These are phyloP conservation scores for Botryotinia calthae DNA, from an alignment of 2,329 filamentous ascomycete genomes.

Conservation along the genomic window DNA sequence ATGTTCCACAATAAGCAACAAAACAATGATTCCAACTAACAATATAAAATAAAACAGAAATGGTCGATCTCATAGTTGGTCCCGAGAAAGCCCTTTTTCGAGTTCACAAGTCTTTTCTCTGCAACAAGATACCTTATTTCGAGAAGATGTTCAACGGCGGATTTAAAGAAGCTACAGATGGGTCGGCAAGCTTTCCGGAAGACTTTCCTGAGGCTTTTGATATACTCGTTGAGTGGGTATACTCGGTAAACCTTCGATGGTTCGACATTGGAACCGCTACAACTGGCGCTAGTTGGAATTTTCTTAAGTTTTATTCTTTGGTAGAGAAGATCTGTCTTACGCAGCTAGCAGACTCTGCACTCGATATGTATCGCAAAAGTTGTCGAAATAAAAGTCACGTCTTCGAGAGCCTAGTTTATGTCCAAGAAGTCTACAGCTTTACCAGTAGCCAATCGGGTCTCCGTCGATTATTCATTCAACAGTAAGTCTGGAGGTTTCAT, in stretches of 20 bases:
- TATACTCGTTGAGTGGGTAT: conserved; percentile 3
- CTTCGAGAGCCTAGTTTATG: too few species aligned
- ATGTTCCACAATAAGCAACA: not conserved
- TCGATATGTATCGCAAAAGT: too few species aligned
- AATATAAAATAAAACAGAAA: not conserved
- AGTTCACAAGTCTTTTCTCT: not conserved
- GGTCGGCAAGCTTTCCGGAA: conserved; percentile 12
- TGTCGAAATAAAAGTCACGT: too few species aligned
- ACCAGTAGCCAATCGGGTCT: too few species aligned
- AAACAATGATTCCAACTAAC: not conserved
- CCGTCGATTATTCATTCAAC: too few species aligned
- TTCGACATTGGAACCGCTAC: too few species aligned
- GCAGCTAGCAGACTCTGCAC: too few species aligned
- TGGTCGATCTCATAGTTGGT: not conserved
- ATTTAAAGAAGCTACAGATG: conserved; percentile 6
- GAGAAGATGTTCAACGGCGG: conserved; percentile 19
- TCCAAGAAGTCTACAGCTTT: too few species aligned
- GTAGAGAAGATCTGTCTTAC: too few species aligned
- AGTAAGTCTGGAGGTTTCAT: too few species aligned
- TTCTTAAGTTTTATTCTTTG: too few species aligned
- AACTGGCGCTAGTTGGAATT: too few species aligned
- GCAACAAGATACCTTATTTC: conserved; percentile 19
- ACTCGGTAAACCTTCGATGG: not conserved
- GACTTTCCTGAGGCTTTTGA: conserved; percentile 15
- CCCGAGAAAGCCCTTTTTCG: not conserved